Percentiles rank a stretch among this genome's conserved stretches.
phyloP scores from a whole-genome alignment of 2,329 filamentous ascomycete species.

The Pseudogymnoascus sp. region DNA sequence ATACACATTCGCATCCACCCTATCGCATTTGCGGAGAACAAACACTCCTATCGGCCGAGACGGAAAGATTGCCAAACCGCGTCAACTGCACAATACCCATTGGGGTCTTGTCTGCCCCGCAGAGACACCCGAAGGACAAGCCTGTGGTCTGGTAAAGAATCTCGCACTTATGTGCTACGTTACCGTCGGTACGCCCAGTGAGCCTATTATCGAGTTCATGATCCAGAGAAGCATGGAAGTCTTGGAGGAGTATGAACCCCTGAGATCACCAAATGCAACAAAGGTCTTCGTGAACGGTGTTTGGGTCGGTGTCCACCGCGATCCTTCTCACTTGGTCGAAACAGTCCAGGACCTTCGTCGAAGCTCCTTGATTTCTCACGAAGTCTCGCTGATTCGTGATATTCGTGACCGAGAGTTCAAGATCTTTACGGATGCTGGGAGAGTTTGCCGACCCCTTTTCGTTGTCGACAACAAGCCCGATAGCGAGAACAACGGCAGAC shows the following conservation, averaged over 20 bases:
- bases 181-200: constrained; percentile 84
- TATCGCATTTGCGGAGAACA: constrained; percentile 93
- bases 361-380: constrained; percentile 75
- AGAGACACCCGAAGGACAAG: constrained; percentile 95
- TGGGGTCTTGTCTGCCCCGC: constrained; percentile 97
- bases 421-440: constrained; percentile 93
- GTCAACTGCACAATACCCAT: constrained; percentile 96
- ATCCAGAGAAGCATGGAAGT: constrained; percentile 92
- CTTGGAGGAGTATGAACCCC: constrained; percentile 85
- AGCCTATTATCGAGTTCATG: constrained; percentile 92
- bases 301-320: constrained; percentile 92
- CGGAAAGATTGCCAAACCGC: constrained; percentile 95
- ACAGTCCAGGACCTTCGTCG: constrained; percentile 71
- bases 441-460: constrained; percentile 89
- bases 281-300: constrained; percentile 98
- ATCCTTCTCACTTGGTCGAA: constrained; percentile 75
- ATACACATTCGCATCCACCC: constrained; percentile 92
- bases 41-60: constrained; percentile 97
- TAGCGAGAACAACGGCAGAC: constrained; percentile 63
- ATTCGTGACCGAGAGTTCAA: constrained; percentile 97
- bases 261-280: constrained; percentile 80
- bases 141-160: constrained; percentile 97
- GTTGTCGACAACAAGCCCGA: constrained; percentile 80
- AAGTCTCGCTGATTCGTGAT: constrained; percentile 90
- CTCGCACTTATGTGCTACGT: constrained; percentile 97